Conservation (phyloP, 805 yeast genomes). For the Candida multigemmis region DNA sequence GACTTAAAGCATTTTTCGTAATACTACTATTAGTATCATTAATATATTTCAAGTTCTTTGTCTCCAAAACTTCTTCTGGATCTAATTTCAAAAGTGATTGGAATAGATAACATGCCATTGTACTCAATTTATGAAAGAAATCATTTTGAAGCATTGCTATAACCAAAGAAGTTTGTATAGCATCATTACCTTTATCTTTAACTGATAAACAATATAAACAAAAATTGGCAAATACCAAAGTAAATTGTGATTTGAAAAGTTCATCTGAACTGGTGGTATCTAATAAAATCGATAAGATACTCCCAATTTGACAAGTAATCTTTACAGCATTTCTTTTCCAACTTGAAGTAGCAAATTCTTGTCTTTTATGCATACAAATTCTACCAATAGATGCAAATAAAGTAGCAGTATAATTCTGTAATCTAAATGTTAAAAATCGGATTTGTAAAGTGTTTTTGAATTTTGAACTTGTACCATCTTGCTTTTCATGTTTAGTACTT, state of each 20-base stretch:
- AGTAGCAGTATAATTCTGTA: slow-evolving; percentile 36
- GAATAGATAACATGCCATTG: slow-evolving; percentile 8
- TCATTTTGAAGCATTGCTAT: slow-evolving; percentile 45
- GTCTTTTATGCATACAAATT: slow-evolving; percentile 39
- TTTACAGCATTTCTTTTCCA: slow-evolving; percentile 33
- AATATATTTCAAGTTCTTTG: slow-evolving; percentile 1
- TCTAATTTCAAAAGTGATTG: slow-evolving; percentile 9
- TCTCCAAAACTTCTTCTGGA: slow-evolving; percentile 7
- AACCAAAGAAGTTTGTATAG: slow-evolving; percentile 29
- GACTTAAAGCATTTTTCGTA: slow-evolving; percentile 34
- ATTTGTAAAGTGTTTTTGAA: slow-evolving; percentile 54
- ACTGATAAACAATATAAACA: slow-evolving; percentile 29
- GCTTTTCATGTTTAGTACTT: slow-evolving; percentile 9
- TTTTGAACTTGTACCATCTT: slow-evolving; percentile 43
- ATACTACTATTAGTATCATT: slow-evolving; percentile 20
- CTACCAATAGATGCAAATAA: slow-evolving; percentile 35
- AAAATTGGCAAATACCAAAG: slow-evolving; percentile 23
- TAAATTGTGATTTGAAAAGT: slow-evolving; percentile 13
- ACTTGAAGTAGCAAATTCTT: slow-evolving; percentile 24
- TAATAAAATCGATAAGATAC: slow-evolving; percentile 16
- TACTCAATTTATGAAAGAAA: slow-evolving; percentile 30
- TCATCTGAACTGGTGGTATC: slow-evolving; percentile 9
- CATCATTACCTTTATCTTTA: slow-evolving; percentile 13
- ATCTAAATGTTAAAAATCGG: slow-evolving; percentile 39
- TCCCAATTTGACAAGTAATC: slow-evolving; percentile 24